Base-by-base conservation (phyloP, 805 yeast species). In the Candida taoyuanica region DNA sequence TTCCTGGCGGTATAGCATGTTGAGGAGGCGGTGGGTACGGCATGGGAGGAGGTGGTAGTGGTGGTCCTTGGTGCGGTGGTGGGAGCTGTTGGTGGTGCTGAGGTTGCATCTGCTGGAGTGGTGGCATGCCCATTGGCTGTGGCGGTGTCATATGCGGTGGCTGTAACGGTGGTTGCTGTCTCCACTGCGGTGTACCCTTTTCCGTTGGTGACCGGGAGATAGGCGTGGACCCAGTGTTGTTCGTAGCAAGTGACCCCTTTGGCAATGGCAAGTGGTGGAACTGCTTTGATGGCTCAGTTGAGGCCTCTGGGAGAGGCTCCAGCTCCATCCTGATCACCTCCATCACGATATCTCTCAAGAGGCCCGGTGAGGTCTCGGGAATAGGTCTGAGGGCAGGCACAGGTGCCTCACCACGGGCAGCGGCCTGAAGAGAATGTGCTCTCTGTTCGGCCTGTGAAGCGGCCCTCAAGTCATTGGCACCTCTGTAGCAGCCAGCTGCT, bases 401-500 rank as follows among this genome's bases (percentile, higher is more conserved):
- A 8, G 74, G 68, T 4, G 62, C 70, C 36, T 67, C 68, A 11
- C 67, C 68, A 28, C 61, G 60, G 1, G 71, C 58, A 5, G 72
- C 71, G 17, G 60, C 61, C n/a, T 62, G 58, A 38, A 75, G 57
- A 5, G 60, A 55, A 29, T 65, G 64, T 0, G 76, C 67, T 37
- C 76, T 56, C 39, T 64, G 63, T 37, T 71, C 77, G 35, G 69
- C 62, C 40, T 58, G 64, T 4, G 53, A 42, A 3, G 74, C 71
- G 19, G 64, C 55, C 37, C 68, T 64, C 4, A 52, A 30, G 43
- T 73, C 75, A 15, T 73, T 73, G 20, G 73, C 68, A 4, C 65
- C 59, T 43, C 67, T 64, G 51, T 67, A 74, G 48, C 77, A 74
- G 14, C 62, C 52, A 1, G 76, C 70, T 2, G 81, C 73, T 31